Evolutionary conservation across 805 yeast genomes (phyloP).

Genomic region (Hanseniaspora vineae): DNA sequence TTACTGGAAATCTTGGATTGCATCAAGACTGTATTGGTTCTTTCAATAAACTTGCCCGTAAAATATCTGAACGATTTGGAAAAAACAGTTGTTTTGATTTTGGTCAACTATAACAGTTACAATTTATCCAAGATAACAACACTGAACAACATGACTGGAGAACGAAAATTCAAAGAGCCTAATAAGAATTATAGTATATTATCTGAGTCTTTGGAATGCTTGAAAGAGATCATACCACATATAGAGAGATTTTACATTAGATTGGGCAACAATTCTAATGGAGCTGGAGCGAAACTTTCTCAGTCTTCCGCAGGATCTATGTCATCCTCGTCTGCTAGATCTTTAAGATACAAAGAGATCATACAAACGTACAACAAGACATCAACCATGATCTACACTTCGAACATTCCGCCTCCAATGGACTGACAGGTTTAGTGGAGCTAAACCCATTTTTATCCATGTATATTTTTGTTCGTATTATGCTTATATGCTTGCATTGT

Average conservation of each 20-base stretch:
- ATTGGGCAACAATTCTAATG: constrained; percentile 1
- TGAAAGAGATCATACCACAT: constrained; percentile 23
- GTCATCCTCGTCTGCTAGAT: constrained; percentile 15
- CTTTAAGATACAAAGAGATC: constrained; percentile 13
- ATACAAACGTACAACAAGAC: constrained; percentile 16
- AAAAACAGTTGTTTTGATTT: constrained; percentile 29
- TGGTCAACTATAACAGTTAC: constrained; percentile 37
- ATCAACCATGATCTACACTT: constrained; percentile 18
- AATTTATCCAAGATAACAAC: constrained; percentile 23
- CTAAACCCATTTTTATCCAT: neutral
- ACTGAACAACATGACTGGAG: constrained; percentile 7
- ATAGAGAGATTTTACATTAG: constrained; percentile 20
- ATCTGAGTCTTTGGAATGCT: constrained; percentile 31
- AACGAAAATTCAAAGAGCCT: constrained; percentile 3
- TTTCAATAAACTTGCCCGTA: constrained; percentile 43
- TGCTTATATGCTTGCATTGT: too few relatives aligned
- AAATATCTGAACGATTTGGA: constrained; percentile 26
- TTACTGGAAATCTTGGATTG: constrained; percentile 27
- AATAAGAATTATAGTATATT: constrained; percentile 27
- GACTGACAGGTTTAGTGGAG: too few relatives aligned
- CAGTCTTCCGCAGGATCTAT: neutral
- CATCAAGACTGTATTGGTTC: constrained; percentile 40
- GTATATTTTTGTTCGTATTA: too few relatives aligned
- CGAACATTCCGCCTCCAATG: constrained; percentile 24
- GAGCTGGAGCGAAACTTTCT: too few relatives aligned